Percentiles rank a stretch among this genome's conserved stretches.
These are phyloP conservation scores for Umbilicaria muhlenbergii DNA, from an alignment of 495 filamentous ascomycete genomes.

Conservation along the genomic window DNA sequence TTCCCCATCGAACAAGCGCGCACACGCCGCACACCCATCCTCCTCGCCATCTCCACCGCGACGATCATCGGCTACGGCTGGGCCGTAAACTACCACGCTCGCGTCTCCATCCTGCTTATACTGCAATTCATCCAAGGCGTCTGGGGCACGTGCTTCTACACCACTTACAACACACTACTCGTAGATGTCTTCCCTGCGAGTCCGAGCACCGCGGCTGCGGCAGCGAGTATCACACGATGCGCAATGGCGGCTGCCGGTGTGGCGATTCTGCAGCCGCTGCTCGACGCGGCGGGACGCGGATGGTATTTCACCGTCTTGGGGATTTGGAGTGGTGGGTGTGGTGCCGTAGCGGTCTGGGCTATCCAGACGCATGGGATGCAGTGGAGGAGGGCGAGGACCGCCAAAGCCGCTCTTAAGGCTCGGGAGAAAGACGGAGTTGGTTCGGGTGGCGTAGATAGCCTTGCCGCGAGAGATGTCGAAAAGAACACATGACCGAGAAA, in stretches of 20 bases:
- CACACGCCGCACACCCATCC: slow-evolving; percentile 14
- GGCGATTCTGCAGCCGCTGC: slow-evolving; percentile 18
- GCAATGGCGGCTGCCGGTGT: slow-evolving; percentile 17
- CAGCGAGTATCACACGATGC: slow-evolving; percentile 19
- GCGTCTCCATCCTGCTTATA: slow-evolving; percentile 34
- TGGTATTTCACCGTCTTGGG: slow-evolving; percentile 22
- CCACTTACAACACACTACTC: slow-evolving; percentile 15
- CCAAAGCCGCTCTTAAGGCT: neutral
- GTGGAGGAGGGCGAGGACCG: slow-evolving; percentile 4
- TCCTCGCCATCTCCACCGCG: slow-evolving; percentile 7
- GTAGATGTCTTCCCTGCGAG: slow-evolving; percentile 19
- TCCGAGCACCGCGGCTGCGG: slow-evolving; percentile 20
- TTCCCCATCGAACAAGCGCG: slow-evolving; percentile 54
- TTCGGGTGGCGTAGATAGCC: no score
- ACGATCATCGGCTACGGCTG: slow-evolving; percentile 40
- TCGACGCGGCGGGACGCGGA: slow-evolving; percentile 15
- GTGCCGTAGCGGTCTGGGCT: neutral
- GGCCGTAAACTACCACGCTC: slow-evolving; percentile 30
- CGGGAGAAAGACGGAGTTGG: neutral
- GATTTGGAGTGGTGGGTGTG: neutral
- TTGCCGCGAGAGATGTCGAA: no score
- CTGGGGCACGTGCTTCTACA: slow-evolving; percentile 1
- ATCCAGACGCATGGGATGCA: slow-evolving; percentile 1
- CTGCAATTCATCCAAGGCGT: slow-evolving; percentile 29
- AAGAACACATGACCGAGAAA: no score